Evolutionary conservation across 202 grass and related monocot genomes (phyloP), one percentile per base, ranked within the genome.

Genomic region (Tripidium arundinaceum): DNA sequence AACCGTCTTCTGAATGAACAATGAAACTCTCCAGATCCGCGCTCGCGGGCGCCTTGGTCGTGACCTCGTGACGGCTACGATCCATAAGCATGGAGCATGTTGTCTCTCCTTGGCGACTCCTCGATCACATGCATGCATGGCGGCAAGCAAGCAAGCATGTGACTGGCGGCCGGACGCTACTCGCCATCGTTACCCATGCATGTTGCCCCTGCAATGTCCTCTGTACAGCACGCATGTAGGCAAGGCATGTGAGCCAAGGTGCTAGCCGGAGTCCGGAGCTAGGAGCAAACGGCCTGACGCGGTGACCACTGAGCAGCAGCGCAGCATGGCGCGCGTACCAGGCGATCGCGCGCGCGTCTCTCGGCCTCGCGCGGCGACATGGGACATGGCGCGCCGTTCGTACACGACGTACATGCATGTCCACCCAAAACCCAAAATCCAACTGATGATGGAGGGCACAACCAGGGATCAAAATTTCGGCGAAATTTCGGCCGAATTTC

Each of bases 111-210:
- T 22, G n/a, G n/a, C 52, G 50, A 57, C 52, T 57, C 50, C 50
- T 52, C 47, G 1, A 9, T 73, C 70, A 55, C n/a, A n/a, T n/a
- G n/a, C 28, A 54, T 72, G 68, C 41, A 49, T 21, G 70, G 29
- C 5, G n/a, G 31, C 29, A 15, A 58, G 24, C n/a, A n/a, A n/a
- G n/a, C n/a, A n/a, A n/a, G 50, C 29, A 74, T 9, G 71, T 74
- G 71, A 58, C 49, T 9, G 33, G 24, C 33, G 11, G 57, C 24
- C 57, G 70, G 70, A 54, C 46, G 70, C 70, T 33, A n/a, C 46
- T 54, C 46, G 28, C 71, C 49, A n/a, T 74, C 71, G 71, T 38
- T 74, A 58, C 37, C 70, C 70, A 7, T 55, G 50, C 8, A 54
- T 54, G 49, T 54, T 10, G 27, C 43, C 8, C 34, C 18, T 22